Base-by-base conservation (phyloP, 176 grass and related monocot species). In the Musa beccarii region DNA sequence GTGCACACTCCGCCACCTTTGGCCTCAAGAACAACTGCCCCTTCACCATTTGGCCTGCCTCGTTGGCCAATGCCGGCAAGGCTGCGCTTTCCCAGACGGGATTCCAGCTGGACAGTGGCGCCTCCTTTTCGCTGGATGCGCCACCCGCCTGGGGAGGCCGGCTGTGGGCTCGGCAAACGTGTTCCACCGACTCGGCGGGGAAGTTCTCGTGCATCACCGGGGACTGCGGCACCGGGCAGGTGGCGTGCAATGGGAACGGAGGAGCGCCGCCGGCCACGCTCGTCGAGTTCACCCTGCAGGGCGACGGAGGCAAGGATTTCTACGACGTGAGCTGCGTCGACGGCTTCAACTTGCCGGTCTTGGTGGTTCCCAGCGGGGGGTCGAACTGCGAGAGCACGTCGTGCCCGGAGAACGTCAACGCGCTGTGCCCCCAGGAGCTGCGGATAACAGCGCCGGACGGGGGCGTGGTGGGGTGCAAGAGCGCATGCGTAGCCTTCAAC, bases 321-420 rank as follows among this genome's bases (percentile, higher is more conserved):
- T 92, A 86, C 74, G 85, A 92, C 78, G 19, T 92, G 2, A 92
- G 89, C 85, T 83, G 81, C 65, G 83, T 92, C 1, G 89, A 92
- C 53, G 86, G 86, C 21, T 92, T 92, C 78, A 88, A 92, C 26
- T 34, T 92, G 25, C 89, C 89, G 1, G 2, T 92, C 63, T 73
- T 63, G 49, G 74, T 92, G 26, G 49, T 51, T 1, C 79, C 52
- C 8, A 28, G 15, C 16, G 68, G 59, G 5, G 74, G 8, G 13
- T 24, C 17, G 20, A 26, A 9, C 0, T 85, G 86, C 80, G n/a
- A 0, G 69, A 22, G 25, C 17, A 0, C 74, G 12, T 20, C 82
- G 14, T 91, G 85, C 59, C 21, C 80, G 6, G 51, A 69, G 43
- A 71, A 88, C 51, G 77, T 91, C 56, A 88, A 91, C 65, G 16